These are phyloP conservation scores for Penicillium italicum DNA, from an alignment of 2,329 filamentous ascomycete genomes.

Conservation along the genomic window DNA sequence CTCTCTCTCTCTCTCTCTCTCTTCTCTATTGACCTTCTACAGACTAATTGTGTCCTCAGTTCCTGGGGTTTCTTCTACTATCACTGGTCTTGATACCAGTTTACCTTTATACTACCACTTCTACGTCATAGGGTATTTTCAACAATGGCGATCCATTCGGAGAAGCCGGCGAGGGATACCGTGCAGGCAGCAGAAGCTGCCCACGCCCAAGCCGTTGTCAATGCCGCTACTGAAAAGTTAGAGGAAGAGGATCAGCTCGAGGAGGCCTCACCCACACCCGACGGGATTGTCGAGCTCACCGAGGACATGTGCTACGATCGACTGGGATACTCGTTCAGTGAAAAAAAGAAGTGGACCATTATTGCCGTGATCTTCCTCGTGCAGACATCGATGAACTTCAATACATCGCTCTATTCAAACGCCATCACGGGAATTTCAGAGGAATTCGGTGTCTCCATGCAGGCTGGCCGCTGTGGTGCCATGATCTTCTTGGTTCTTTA, in stretches of 20 bases:
- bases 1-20: constrained; percentile 1
- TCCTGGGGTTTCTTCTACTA: neutral
- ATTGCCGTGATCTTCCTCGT: constrained; percentile 70
- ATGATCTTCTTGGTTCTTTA: constrained; percentile 76
- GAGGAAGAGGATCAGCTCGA: constrained; percentile 26
- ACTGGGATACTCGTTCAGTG: constrained; percentile 60
- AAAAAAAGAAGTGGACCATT: constrained; percentile 67
- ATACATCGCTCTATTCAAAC: constrained; percentile 70
- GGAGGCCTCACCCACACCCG: constrained; percentile 19
- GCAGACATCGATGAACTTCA: constrained; percentile 76
- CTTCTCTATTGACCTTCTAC: constrained; percentile 2
- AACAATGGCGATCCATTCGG: constrained; percentile 19
- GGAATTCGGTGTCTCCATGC: constrained; percentile 64
- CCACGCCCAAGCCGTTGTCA: constrained; percentile 27
- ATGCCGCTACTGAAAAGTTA: constrained; percentile 21
- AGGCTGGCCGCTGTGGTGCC: constrained; percentile 68
- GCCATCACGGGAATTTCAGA: constrained; percentile 62
- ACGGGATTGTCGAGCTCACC: constrained; percentile 39
- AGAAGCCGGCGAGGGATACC: constrained; percentile 25
- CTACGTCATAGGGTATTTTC: neutral
- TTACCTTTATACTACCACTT: neutral
- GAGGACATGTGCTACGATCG: constrained; percentile 63
- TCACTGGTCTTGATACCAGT: neutral
- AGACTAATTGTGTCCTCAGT: neutral
- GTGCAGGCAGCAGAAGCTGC: constrained; percentile 33